A percentile compares a stretch with the other conserved stretches of the same genome.
phyloP scores from a whole-genome alignment of 106 monocot species.

The Dendrobium catenatum region DNA sequence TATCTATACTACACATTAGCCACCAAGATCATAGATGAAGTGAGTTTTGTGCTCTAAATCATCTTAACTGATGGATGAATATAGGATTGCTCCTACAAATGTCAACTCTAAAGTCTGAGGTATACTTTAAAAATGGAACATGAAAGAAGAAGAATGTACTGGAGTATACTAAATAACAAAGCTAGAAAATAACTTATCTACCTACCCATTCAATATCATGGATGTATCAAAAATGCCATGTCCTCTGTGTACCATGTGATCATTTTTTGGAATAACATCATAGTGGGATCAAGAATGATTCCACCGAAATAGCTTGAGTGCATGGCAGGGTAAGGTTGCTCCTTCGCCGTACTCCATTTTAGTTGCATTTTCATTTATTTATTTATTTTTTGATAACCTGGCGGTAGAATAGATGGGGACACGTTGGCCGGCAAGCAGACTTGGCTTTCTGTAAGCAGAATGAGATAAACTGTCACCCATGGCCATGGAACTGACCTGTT shows the following conservation, averaged over 20 bases:
- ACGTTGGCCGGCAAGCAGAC: neutral
- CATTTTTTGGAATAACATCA: conserved; percentile 67
- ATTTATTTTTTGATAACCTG: neutral
- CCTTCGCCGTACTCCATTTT: neutral
- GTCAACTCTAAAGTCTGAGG: too few species aligned
- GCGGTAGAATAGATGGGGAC: neutral
- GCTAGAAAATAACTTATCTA: neutral
- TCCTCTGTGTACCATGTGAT: conserved; percentile 69
- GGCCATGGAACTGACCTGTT: neutral
- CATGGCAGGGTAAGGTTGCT: neutral
- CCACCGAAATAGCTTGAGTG: conserved; percentile 31
- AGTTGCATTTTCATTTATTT: conserved; percentile 20
- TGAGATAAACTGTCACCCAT: neutral
- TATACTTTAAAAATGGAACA: neutral
- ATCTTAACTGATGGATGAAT: too few species aligned
- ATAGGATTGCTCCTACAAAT: too few species aligned
- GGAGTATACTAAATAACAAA: neutral
- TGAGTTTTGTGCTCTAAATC: too few species aligned
- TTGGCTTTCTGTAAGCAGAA: neutral
- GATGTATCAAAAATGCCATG: conserved; percentile 84
- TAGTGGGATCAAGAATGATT: conserved; percentile 60
- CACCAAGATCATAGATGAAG: too few species aligned
- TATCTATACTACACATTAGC: too few species aligned
- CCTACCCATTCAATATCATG: conserved; percentile 63
- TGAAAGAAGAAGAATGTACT: neutral